Evolutionary conservation across 2,329 filamentous ascomycete species (phyloP), one percentile per base, ranked within the genome.

Genomic region (Basipetospora chlamydospora): DNA sequence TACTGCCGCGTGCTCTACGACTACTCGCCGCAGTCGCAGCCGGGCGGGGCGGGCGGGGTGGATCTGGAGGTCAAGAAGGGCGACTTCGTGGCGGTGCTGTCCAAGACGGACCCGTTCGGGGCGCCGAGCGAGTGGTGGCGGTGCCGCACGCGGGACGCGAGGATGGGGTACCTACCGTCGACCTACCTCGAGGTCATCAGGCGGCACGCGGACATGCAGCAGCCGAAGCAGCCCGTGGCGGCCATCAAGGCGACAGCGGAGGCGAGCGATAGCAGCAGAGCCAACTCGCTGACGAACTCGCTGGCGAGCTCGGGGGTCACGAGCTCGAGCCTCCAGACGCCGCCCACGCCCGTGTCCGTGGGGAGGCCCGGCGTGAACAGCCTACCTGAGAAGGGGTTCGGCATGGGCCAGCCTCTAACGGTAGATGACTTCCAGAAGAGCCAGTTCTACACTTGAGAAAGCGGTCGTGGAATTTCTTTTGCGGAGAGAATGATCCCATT

Each of bases 101-200:
- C 79, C 62, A 95, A 95, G 63, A 81, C 76, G 13, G 90, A 98
- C 49, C 90, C 90, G 1, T 73, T 88, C 51, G 90, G 90, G 29
- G 86, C 90, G 48, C 75, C 85, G 4, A 90, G 82, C 36, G 88
- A 98, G 53, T 98, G 90, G 90, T 98, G 90, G 90, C 77, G 80
- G 45, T 98, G 92, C 59, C 73, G 90, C 38, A 81, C 88, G 11
- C 72, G 90, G 42, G 86, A 96, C 53, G 87, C 86, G 31, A 72
- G 85, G 18, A 78, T 94, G 48, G 90, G 90, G 6, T 98, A 96
- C 53, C 68, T 98, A 5, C 90, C 92, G 2, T 77, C 80, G 1
- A 87, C 86, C 1, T 98, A 95, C 51, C 70, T 98, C 20, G 85
- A 94, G 58, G 71, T 90, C 33, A 63, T 74, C 18, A 65, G 67